Evolutionary conservation across 306 rosid genomes (phyloP).

Genomic region (Sphenostylis stenocarpa): DNA sequence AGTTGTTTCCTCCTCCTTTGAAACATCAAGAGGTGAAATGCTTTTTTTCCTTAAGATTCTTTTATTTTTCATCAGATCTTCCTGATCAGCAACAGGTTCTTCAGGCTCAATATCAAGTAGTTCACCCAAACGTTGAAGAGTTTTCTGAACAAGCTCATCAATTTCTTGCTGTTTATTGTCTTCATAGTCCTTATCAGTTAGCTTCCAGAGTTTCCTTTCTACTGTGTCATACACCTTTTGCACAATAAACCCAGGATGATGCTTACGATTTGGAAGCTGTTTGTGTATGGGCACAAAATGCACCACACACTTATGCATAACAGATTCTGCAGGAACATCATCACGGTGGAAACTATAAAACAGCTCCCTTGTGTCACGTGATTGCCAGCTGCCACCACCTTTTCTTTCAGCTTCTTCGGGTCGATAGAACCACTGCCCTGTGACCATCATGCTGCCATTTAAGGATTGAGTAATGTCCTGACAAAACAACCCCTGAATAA

Average conservation of each 20-base stretch:
- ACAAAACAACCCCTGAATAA: constrained; percentile 31
- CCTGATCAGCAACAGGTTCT: constrained; percentile 62
- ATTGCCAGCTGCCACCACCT: constrained; percentile 92
- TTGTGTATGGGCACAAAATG: constrained; percentile 91
- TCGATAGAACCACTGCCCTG: constrained; percentile 98
- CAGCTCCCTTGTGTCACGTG: constrained; percentile 83
- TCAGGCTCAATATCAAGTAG: constrained; percentile 76
- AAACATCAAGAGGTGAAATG: constrained; percentile 76
- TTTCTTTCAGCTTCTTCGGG: constrained; percentile 95
- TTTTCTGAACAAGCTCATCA: constrained; percentile 87
- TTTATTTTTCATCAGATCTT: constrained; percentile 65
- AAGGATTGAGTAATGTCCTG: constrained; percentile 75
- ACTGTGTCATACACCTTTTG: constrained; percentile 91
- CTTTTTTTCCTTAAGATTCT: constrained; percentile 61
- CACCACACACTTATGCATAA: constrained; percentile 94
- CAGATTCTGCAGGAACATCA: constrained; percentile 96
- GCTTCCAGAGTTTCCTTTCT: constrained; percentile 87
- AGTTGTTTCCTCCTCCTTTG: constrained; percentile 65
- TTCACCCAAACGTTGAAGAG: constrained; percentile 69
- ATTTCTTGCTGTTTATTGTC: constrained; percentile 85
- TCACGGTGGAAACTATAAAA: constrained; percentile 98
- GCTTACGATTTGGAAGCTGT: constrained; percentile 85
- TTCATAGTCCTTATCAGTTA: constrained; percentile 91
- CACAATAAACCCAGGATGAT: constrained; percentile 92
- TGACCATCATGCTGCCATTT: constrained; percentile 71